phyloP scores from a whole-genome alignment of 805 yeast species.

The Candida bentonensis region DNA sequence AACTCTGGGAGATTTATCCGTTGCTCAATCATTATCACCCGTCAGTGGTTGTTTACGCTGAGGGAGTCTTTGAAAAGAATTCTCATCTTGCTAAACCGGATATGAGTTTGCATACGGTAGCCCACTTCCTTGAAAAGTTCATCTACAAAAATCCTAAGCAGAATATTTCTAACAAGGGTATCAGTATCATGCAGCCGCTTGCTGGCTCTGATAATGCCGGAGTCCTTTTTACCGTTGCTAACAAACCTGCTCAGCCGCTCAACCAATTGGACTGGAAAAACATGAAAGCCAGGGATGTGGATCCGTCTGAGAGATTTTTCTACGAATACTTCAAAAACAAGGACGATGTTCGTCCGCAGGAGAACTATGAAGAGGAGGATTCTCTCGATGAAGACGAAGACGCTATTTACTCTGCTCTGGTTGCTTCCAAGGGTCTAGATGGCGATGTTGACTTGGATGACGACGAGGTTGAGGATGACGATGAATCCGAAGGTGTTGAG shows the following conservation, averaged over 20 bases:
- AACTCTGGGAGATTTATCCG: conserved; percentile 75
- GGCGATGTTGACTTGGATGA: conserved; percentile 42
- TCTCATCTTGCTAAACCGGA: conserved; percentile 57
- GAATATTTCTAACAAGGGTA: conserved; percentile 60
- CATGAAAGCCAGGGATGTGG: conserved; percentile 42
- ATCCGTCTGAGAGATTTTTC: conserved; percentile 82
- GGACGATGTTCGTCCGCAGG: conserved; percentile 19
- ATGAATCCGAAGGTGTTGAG: conserved; percentile 31
- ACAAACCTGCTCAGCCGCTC: conserved; percentile 53
- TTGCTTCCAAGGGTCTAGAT: conserved; percentile 60
- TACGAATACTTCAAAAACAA: conserved; percentile 59
- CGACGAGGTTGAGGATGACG: conserved; percentile 19
- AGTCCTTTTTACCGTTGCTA: conserved; percentile 18
- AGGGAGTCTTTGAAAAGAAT: conserved; percentile 33
- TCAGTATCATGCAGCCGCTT: conserved; percentile 94
- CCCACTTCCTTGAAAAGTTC: conserved; percentile 89
- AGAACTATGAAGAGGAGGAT: conserved; percentile 19
- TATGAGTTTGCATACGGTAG: conserved; percentile 70
- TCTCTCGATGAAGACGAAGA: conserved; percentile 40
- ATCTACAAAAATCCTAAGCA: conserved; percentile 87
- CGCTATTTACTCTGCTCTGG: conserved; percentile 71
- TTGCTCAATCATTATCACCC: conserved; percentile 84
- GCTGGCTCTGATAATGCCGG: conserved; percentile 40
- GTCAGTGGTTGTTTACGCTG: conserved; percentile 70
- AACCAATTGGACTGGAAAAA: conserved; percentile 77